A percentile compares a stretch with the other conserved stretches of the same genome.
Evolutionary conservation across 768 basidiomycete species (phyloP).

Genomic region (Tricholoma sp.): DNA sequence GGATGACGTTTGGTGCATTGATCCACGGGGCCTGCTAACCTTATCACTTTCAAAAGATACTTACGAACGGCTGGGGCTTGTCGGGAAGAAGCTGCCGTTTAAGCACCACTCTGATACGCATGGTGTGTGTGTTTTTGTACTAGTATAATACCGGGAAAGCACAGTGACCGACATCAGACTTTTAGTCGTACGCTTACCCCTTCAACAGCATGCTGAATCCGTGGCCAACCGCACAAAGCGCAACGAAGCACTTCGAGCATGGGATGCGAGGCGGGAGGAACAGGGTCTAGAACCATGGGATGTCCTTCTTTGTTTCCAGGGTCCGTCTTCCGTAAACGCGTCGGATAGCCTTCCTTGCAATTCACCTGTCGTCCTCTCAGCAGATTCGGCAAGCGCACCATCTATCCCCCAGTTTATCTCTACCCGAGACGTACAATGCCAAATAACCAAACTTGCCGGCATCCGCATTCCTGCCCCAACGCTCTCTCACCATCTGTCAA

Average conservation of each 20-base stretch:
- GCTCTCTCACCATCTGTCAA: conserved; percentile 23
- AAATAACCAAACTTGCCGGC: conserved; percentile 22
- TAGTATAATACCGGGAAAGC: background rate
- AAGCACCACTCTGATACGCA: conserved; percentile 42
- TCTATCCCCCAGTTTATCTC: conserved; percentile 13
- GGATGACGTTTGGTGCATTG: conserved; percentile 69
- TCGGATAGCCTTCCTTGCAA: background rate
- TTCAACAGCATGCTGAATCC: conserved; percentile 35
- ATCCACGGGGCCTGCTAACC: conserved; percentile 55
- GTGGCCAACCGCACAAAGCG: conserved; percentile 31
- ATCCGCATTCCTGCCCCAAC: conserved; percentile 37
- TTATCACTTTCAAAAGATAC: conserved; percentile 50
- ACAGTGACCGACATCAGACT: background rate
- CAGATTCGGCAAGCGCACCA: conserved; percentile 17
- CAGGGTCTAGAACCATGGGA: conserved; percentile 36
- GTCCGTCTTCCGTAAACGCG: conserved; percentile 10
- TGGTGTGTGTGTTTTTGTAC: conserved; percentile 30
- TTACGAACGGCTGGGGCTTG: conserved; percentile 57
- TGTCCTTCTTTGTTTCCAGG: conserved; percentile 33
- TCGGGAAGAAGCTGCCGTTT: conserved; percentile 52
- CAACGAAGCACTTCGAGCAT: conserved; percentile 35
- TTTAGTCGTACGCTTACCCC: conserved; percentile 43
- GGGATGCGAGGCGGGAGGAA: conserved; percentile 42
- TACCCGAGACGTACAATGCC: conserved; percentile 19
- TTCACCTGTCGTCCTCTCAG: background rate